Conservation (phyloP, 192 early-diverging fungal species). For the Coemansia sp. region DNA sequence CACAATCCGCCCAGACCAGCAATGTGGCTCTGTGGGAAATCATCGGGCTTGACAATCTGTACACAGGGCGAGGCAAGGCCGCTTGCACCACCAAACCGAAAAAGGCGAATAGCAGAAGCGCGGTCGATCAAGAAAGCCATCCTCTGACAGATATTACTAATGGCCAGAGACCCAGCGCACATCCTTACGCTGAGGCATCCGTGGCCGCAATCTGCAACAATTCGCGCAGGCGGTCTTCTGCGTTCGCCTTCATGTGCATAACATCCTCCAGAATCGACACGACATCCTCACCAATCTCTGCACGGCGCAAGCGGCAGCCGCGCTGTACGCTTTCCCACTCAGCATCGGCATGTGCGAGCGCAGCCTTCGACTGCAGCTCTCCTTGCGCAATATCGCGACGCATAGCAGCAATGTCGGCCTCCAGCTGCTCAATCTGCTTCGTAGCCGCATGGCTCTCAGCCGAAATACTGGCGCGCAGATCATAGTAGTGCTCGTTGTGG, state of each 20-base stretch:
- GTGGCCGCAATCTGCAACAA: slow-evolving; percentile 37
- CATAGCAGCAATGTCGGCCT: slow-evolving; percentile 50
- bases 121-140: background rate
- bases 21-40: slow-evolving; percentile 3
- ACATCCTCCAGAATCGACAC: slow-evolving; percentile 43
- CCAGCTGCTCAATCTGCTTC: slow-evolving; percentile 50
- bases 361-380: slow-evolving; percentile 49
- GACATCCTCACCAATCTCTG: slow-evolving; percentile 47
- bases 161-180: background rate
- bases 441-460: slow-evolving; percentile 39
- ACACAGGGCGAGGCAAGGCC: background rate
- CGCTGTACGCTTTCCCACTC: slow-evolving; percentile 55
- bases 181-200: slow-evolving; percentile 7
- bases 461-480: slow-evolving; percentile 42
- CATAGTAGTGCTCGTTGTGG: slow-evolving; percentile 48
- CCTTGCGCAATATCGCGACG: slow-evolving; percentile 44
- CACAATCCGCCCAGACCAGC: slow-evolving; percentile 6
- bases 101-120: background rate
- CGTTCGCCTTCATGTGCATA: slow-evolving; percentile 40
- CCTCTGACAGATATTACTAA: background rate
- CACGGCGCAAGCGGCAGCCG: slow-evolving; percentile 43
- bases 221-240: slow-evolving; percentile 34
- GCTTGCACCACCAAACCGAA: background rate
- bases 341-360: slow-evolving; percentile 43
- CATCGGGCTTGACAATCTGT: background rate